phyloP scores from a whole-genome alignment of 2,329 filamentous ascomycete species.

The Ilyonectria robusta region DNA sequence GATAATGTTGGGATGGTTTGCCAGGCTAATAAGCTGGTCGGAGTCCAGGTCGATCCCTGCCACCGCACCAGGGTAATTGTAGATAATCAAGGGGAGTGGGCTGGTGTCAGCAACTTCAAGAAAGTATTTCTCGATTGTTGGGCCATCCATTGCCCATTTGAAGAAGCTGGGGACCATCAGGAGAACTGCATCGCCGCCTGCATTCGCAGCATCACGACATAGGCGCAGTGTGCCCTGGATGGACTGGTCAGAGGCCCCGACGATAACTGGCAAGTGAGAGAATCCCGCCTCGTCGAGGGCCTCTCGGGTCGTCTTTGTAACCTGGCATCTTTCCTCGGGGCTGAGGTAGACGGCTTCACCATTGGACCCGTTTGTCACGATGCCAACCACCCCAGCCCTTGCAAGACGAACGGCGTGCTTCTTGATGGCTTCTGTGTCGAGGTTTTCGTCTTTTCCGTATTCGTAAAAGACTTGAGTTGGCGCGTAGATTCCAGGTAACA shows the following conservation, averaged over 20 bases:
- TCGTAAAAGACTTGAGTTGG: constrained; percentile 80
- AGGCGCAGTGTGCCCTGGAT: constrained; percentile 84
- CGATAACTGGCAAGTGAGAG: constrained; percentile 81
- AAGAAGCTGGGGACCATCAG: constrained; percentile 89
- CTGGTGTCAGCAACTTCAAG: constrained; percentile 80
- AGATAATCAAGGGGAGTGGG: constrained; percentile 83
- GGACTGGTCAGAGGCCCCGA: constrained; percentile 85
- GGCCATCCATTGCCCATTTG: constrained; percentile 80
- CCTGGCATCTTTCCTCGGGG: constrained; percentile 79
- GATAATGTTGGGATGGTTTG: constrained; percentile 85
- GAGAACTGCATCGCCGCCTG: constrained; percentile 85
- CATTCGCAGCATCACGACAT: constrained; percentile 74
- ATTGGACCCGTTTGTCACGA: constrained; percentile 91
- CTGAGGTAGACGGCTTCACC: constrained; percentile 90
- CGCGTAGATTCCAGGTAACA: constrained; percentile 75
- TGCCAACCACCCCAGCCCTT: constrained; percentile 81
- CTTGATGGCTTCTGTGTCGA: constrained; percentile 78
- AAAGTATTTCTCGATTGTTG: constrained; percentile 81
- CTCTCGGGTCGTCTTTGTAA: constrained; percentile 83
- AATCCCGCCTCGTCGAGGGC: constrained; percentile 89
- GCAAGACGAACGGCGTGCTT: constrained; percentile 85
- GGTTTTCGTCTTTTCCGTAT: constrained; percentile 68
- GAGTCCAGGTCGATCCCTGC: constrained; percentile 92
- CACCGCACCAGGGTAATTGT: constrained; percentile 93
- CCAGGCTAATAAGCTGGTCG: constrained; percentile 85